Percentiles rank a stretch among this genome's conserved stretches.
phyloP scores from a whole-genome alignment of 1,284 basidiomycete genomes.

The Sporisorium scitamineum region DNA sequence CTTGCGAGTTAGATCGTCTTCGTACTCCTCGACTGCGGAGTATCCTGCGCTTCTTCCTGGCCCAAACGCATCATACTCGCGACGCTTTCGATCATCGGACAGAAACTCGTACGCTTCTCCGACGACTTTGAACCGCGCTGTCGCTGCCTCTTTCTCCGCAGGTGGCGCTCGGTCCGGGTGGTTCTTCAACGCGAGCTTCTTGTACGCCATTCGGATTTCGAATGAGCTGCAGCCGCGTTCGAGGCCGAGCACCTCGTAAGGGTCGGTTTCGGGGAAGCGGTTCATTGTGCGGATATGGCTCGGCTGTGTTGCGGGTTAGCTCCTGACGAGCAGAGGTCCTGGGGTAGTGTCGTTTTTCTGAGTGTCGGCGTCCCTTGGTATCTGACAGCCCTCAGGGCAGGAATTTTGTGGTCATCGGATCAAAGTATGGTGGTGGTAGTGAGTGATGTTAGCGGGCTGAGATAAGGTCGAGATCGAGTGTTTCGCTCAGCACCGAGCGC shows the following conservation, averaged over 20 bases:
- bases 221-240: constrained; percentile 36
- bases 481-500: background rate
- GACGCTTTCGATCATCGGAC: constrained; percentile 50
- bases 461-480: constrained; percentile 11
- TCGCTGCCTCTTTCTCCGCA: constrained; percentile 57
- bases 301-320: background rate
- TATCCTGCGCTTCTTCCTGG: constrained; percentile 11
- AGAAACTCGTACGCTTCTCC: constrained; percentile 66
- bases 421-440: background rate
- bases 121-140: constrained; percentile 58
- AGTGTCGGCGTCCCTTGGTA: background rate
- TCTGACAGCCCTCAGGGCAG: constrained; percentile 20
- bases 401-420: background rate
- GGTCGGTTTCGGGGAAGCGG: constrained; percentile 44
- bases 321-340: no score
- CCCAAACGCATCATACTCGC: constrained; percentile 54
- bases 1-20: constrained; percentile 29
- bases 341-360: background rate
- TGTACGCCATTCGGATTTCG: constrained; percentile 62
- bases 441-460: background rate
- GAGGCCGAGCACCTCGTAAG: constrained; percentile 60
- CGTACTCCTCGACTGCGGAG: constrained; percentile 15
- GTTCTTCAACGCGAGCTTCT: constrained; percentile 60
- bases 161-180: constrained; percentile 61
- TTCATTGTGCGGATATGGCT: constrained; percentile 16